Evolutionary conservation across 169 alveolate genomes (phyloP).

Genomic region (Cryptosporidium ryanae): DNA sequence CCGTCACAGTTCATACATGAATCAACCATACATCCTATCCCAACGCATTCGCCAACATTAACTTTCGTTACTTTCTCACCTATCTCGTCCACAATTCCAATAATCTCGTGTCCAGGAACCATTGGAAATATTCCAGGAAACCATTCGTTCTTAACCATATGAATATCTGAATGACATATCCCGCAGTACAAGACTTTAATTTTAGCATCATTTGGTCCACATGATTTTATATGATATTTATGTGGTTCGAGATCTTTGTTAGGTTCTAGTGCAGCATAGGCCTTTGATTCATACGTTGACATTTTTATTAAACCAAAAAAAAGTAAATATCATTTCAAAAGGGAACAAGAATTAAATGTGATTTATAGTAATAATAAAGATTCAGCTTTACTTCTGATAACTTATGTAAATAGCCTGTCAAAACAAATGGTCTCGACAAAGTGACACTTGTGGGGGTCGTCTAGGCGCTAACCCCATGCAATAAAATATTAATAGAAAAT

Average conservation of each 20-base stretch:
- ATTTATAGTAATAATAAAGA: no score
- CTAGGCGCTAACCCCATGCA: no score
- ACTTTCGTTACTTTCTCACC: conserved; percentile 82
- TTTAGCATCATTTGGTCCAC: conserved; percentile 78
- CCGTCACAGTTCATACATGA: conserved; percentile 81
- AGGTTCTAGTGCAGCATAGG: conserved; percentile 43
- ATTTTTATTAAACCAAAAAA: conserved; percentile 1
- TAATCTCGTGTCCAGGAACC: conserved; percentile 85
- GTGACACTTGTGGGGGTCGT: no score
- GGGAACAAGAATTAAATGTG: not conserved
- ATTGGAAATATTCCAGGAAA: conserved; percentile 78
- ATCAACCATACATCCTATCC: conserved; percentile 82
- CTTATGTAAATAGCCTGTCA: no score
- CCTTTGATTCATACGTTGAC: conserved; percentile 63
- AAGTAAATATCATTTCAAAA: not conserved
- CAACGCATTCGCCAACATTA: conserved; percentile 84
- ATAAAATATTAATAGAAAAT: no score
- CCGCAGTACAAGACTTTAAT: conserved; percentile 82
- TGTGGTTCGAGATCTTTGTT: conserved; percentile 39
- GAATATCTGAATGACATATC: conserved; percentile 83
- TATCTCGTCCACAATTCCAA: conserved; percentile 81
- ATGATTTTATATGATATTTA: conserved; percentile 40
- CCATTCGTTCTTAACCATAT: conserved; percentile 81
- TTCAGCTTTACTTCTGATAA: no score
- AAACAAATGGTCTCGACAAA: no score